Evolutionary conservation across 306 rosid genomes (phyloP).

Genomic region (Glycyrrhiza uralensis): DNA sequence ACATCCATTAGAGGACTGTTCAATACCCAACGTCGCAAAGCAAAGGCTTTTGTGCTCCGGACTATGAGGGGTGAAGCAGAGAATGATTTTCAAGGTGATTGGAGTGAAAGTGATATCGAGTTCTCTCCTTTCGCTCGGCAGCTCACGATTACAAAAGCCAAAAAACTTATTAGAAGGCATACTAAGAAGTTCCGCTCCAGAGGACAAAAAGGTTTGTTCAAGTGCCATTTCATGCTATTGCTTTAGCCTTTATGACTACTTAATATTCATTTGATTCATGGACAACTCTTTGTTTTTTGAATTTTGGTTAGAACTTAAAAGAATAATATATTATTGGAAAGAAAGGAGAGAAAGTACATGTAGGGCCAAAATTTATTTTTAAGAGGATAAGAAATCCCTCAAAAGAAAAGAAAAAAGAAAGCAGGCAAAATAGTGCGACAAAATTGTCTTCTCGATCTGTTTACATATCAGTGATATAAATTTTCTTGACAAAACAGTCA

Average conservation of each 20-base stretch:
- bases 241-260: constrained; percentile 1
- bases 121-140: constrained; percentile 91
- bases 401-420: neutral
- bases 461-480: neutral
- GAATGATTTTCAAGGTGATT: constrained; percentile 87
- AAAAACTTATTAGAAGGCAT: constrained; percentile 87
- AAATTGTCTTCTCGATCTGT: neutral
- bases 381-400: neutral
- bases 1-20: constrained; percentile 91
- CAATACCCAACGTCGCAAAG: constrained; percentile 89
- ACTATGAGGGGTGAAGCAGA: constrained; percentile 98
- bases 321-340: neutral
- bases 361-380: neutral
- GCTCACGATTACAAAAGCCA: constrained; percentile 89
- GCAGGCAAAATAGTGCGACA: neutral
- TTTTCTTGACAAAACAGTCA: neutral
- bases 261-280: constrained; percentile 4
- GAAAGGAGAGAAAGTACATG: neutral
- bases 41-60: constrained; percentile 87
- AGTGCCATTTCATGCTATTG: neutral
- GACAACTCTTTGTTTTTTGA: neutral
- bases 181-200: constrained; percentile 85
- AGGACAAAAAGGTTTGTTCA: constrained; percentile 76
- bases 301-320: constrained; percentile 4
- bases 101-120: constrained; percentile 92